phyloP scores from a whole-genome alignment of 2,329 filamentous ascomycete genomes.

The Alternaria sp. region DNA sequence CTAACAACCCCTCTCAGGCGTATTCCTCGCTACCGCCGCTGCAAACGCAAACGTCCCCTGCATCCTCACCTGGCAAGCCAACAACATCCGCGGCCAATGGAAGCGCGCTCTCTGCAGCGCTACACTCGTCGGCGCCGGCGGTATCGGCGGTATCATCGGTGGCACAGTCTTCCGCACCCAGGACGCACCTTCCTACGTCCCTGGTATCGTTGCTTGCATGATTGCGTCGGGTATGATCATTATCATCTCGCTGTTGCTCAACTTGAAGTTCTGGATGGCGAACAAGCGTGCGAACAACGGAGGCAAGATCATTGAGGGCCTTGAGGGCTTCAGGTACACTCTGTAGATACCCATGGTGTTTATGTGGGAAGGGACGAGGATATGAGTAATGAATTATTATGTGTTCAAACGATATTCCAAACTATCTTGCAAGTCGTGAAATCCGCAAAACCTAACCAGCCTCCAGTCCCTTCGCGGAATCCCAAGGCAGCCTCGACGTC shows the following conservation, averaged over 20 bases:
- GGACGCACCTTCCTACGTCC: constrained; percentile 45
- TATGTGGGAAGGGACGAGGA: no score
- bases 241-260: constrained; percentile 38
- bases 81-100: constrained; percentile 88
- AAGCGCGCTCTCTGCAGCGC: constrained; percentile 81
- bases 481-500: background rate
- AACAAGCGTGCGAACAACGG: constrained; percentile 49
- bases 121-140: constrained; percentile 76
- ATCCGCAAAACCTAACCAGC: no score
- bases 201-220: constrained; percentile 48
- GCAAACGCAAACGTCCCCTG: constrained; percentile 78
- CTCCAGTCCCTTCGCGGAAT: no score
- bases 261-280: constrained; percentile 41
- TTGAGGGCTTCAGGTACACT: constrained; percentile 42
- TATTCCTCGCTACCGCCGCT: constrained; percentile 76
- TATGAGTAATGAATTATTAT: background rate
- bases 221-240: constrained; percentile 45
- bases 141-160: constrained; percentile 80
- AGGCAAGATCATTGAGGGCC: constrained; percentile 48
- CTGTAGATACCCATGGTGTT: constrained; percentile 10
- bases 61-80: constrained; percentile 79
- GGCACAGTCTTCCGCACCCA: constrained; percentile 69
- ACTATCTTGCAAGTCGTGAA: background rate
- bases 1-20: constrained; percentile 42
- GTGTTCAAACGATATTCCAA: background rate